Percentiles rank a stretch among this genome's conserved stretches.
Evolutionary conservation across 148 eudicot genomes (phyloP).

Genomic region (Rhododendron williamsianum): DNA sequence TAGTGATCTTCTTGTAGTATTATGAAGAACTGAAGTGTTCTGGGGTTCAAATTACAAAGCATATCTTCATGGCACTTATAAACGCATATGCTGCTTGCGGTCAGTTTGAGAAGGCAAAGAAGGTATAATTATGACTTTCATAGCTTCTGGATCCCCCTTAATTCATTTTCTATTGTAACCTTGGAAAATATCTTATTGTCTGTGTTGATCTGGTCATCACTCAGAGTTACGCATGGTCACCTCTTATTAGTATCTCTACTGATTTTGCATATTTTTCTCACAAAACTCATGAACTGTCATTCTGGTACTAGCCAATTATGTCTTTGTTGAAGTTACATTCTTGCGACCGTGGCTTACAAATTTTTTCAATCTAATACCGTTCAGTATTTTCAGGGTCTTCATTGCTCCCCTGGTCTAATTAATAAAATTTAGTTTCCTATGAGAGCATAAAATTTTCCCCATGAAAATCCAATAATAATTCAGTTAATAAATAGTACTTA

Average conservation of each 20-base stretch:
- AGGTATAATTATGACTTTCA: slow-evolving; percentile 37
- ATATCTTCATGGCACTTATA: slow-evolving; percentile 68
- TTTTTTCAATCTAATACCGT: background rate
- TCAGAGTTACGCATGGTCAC: background rate
- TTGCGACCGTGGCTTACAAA: background rate
- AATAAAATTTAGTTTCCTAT: background rate
- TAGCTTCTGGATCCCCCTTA: background rate
- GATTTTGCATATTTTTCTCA: background rate
- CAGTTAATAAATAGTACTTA: background rate
- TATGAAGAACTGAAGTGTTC: slow-evolving; percentile 39
- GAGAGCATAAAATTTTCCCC: background rate
- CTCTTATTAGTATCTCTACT: background rate
- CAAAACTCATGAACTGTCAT: background rate
- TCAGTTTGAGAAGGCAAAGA: slow-evolving; percentile 68
- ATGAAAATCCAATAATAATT: background rate
- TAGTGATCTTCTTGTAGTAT: slow-evolving; percentile 42
- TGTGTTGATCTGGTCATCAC: background rate
- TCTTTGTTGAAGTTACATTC: background rate
- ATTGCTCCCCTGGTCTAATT: background rate
- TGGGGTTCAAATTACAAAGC: slow-evolving; percentile 52
- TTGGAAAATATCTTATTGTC: background rate
- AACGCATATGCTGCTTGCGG: slow-evolving; percentile 84
- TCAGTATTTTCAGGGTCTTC: background rate
- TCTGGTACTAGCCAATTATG: background rate
- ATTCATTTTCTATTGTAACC: background rate